phyloP scores from a whole-genome alignment of 2,329 filamentous ascomycete genomes.

The Pseudocercospora pini-densiflorae region DNA sequence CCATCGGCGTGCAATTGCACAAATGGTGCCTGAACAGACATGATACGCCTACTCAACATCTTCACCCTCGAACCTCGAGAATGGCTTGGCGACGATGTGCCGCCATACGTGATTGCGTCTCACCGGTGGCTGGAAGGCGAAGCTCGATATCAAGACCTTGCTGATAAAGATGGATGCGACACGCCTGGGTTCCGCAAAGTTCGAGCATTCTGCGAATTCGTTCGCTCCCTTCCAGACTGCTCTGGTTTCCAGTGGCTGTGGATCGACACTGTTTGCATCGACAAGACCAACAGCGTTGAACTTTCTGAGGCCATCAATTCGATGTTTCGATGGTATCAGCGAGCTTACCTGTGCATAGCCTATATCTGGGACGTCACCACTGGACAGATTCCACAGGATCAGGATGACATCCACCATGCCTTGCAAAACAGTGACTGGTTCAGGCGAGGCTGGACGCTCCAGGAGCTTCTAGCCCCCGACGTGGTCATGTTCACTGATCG shows the following conservation, averaged over 20 bases:
- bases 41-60: conserved; percentile 31
- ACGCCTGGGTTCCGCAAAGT: conserved; percentile 14
- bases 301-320: conserved; percentile 28
- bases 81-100: conserved; percentile 19
- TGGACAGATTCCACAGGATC: not conserved
- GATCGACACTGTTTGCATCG: conserved; percentile 33
- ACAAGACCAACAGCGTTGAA: conserved; percentile 26
- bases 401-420: not conserved
- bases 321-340: conserved; percentile 30
- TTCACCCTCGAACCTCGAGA: conserved; percentile 25
- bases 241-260: conserved; percentile 17
- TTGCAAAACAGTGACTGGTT: conserved; percentile 13
- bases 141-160: conserved; percentile 7
- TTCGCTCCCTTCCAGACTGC: not conserved
- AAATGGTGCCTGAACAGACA: not conserved
- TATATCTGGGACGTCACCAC: conserved; percentile 22
- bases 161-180: conserved; percentile 2
- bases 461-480: conserved; percentile 19
- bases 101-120: conserved; percentile 12
- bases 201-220: conserved; percentile 4
- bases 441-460: conserved; percentile 11
- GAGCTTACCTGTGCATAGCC: conserved; percentile 25
- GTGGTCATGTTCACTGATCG: conserved; percentile 14
- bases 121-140: conserved; percentile 7
- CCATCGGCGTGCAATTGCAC: too few relatives aligned